These are phyloP conservation scores for Xylaria castorea DNA, from an alignment of 495 filamentous ascomycete genomes.

Conservation along the genomic window DNA sequence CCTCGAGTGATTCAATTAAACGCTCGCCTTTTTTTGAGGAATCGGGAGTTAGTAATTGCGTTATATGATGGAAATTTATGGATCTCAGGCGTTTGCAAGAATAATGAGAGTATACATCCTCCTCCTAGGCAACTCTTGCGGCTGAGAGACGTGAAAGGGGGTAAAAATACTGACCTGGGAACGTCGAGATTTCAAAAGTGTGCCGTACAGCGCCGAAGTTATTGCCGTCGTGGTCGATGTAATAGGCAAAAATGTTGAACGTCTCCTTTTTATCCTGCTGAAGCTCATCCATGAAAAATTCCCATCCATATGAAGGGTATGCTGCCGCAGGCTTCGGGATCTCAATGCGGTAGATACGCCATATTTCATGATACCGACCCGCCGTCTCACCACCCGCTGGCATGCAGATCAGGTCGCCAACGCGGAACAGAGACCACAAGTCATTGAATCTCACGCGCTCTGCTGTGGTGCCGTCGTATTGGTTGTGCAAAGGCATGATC, in stretches of 20 bases:
- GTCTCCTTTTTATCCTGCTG: constrained; percentile 31
- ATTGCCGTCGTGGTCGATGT: constrained; percentile 67
- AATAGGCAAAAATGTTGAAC: constrained; percentile 48
- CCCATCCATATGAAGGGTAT: constrained; percentile 34
- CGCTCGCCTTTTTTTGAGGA: constrained; percentile 47
- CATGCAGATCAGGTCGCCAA: constrained; percentile 45
- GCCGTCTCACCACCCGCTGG: constrained; percentile 35
- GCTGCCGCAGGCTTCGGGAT: constrained; percentile 32
- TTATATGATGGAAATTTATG: neutral
- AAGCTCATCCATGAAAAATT: constrained; percentile 38
- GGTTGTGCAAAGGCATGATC: constrained; percentile 42
- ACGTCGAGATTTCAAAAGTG: constrained; percentile 53
- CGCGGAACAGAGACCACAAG: constrained; percentile 48
- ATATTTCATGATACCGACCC: constrained; percentile 39
- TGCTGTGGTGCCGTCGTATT: constrained; percentile 33
- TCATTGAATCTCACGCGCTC: constrained; percentile 43
- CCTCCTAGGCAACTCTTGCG: neutral
- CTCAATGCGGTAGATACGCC: constrained; percentile 42
- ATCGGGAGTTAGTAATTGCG: neutral
- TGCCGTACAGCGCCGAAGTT: constrained; percentile 57
- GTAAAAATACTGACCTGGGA: constrained; percentile 42
- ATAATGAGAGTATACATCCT: neutral
- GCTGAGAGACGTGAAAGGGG: neutral
- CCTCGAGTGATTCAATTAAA: constrained; percentile 59
- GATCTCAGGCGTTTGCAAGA: neutral